These are phyloP conservation scores for Taphrina flavorubra DNA, from an alignment of 1,139 yeast species.

Conservation along the genomic window DNA sequence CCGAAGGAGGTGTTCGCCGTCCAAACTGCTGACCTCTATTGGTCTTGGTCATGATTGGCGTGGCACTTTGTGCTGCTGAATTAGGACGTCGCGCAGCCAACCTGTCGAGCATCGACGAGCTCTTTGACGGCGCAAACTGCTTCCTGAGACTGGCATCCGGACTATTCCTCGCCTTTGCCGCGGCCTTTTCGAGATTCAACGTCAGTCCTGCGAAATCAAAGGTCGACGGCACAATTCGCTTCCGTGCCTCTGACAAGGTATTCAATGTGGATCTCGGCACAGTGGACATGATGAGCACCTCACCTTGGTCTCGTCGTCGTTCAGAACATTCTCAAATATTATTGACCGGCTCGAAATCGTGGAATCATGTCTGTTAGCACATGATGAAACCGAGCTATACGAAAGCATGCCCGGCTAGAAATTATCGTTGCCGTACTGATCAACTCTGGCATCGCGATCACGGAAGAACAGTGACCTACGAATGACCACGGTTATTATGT, in stretches of 20 bases:
- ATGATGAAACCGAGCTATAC: background rate
- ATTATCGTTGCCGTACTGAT: background rate
- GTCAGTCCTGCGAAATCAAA: conserved; percentile 22
- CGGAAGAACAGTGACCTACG: too few relatives aligned
- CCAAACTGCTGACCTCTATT: background rate
- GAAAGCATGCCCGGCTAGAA: background rate
- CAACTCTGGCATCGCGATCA: background rate
- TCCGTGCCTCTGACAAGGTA: conserved; percentile 13
- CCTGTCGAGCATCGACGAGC: conserved; percentile 19
- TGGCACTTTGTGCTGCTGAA: background rate
- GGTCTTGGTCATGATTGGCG: background rate
- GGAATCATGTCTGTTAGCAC: background rate
- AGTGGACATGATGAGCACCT: background rate
- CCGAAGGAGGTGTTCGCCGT: background rate
- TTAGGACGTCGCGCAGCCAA: conserved; percentile 17
- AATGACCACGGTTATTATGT: too few relatives aligned
- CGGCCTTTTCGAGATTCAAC: conserved; percentile 21
- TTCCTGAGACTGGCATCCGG: background rate
- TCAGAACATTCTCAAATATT: too few relatives aligned
- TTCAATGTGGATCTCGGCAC: conserved; percentile 5
- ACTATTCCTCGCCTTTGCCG: conserved; percentile 12
- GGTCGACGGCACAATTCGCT: conserved; percentile 8
- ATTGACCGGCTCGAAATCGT: too few relatives aligned
- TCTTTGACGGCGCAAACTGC: conserved; percentile 3
- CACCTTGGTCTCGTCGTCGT: too few relatives aligned